Evolutionary conservation across 2,329 filamentous ascomycete genomes (phyloP), one percentile per base, ranked within the genome.

Genomic region (Clarireedia sp.): DNA sequence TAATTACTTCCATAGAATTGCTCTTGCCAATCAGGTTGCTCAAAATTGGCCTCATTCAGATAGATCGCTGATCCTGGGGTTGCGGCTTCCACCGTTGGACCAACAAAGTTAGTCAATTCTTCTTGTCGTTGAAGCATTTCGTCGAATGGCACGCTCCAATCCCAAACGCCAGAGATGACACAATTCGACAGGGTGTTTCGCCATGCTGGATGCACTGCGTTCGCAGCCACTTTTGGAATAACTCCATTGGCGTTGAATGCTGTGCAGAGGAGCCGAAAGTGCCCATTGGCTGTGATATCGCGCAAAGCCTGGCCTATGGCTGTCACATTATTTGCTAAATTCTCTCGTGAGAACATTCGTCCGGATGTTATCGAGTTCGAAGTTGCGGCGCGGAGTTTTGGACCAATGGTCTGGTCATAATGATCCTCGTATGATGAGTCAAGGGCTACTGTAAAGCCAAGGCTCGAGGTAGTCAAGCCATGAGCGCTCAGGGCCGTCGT

Each of bases 41-140:
- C 66, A 50, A 75, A 73, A 62, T 78, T 71, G 1, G 73, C 76
- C 67, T 81, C 78, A 60, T 78, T 79, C 70, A 75, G 69, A 64
- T 78, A 78, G 1, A 71, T 68, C 3, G 71, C 74, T 8, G 69
- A 67, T 1, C 68, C 69, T 0, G 74, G 73, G 0, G 73, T 73
- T 12, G 71, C 66, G 3, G 59, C 65, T 43, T 48, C 46, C 26
- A 48, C 16, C 10, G 46, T 16, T 48, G 24, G 24, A 17, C 16
- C 16, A 16, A 48, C 17, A 17, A 21, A 14, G 17, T 48, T 24
- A 6, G 46, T 48, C 14, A 48, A 21, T 21, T n/a, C 46, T 9
- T 48, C 26, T 24, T 48, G n/a, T 12, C 46, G 33, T n/a, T 38
- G 19, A 17, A 38, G 43, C 37, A 38, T 48, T 16, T 48, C 17